Evolutionary conservation across 306 rosid genomes (phyloP), one percentile per base, ranked within the genome.

Genomic region (Cicer cuneatum): DNA sequence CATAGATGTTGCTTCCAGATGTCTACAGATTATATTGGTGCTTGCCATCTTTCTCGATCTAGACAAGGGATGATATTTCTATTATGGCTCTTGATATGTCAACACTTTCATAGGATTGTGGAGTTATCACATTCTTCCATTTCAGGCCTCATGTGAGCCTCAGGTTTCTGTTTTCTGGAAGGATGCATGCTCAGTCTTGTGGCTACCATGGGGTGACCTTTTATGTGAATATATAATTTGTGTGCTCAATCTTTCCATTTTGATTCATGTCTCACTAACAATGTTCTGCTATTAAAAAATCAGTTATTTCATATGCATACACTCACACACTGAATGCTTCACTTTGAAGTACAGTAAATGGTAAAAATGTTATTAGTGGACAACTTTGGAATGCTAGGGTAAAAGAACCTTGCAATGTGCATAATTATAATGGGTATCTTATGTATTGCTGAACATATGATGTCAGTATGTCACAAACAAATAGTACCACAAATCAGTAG

Each of bases 111-210:
- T 69, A 66, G 65, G 19, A 68, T 24, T 57, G 77, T 43, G 77
- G 72, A 82, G 83, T 85, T 70, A 69, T 83, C 56, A 69, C 85
- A 75, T 83, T 74, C 79, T 79, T 85, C 77, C 84, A 75, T 70
- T 64, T 83, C 86, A 75, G 87, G 83, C 76, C 80, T 57, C 81
- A 80, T 73, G 82, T 85, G 86, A 83, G 89, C 86, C 87, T 85
- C 77, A 49, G 78, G 67, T 84, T 18, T 78, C 76, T 80, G 80
- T 85, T 82, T 66, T 85, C 79, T 80, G 39, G 83, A 85, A 87
- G 80, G 81, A 77, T 81, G 71, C 78, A 81, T 42, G 73, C 72
- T 78, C 76, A 76, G 71, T 85, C 82, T 75, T 75, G 80, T 77
- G 87, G 89, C 83, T 79, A 69, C 81, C 78, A 59, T 9, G 61